Base-by-base conservation (phyloP, 805 yeast genomes). In the Suhomyces pyralidae region DNA sequence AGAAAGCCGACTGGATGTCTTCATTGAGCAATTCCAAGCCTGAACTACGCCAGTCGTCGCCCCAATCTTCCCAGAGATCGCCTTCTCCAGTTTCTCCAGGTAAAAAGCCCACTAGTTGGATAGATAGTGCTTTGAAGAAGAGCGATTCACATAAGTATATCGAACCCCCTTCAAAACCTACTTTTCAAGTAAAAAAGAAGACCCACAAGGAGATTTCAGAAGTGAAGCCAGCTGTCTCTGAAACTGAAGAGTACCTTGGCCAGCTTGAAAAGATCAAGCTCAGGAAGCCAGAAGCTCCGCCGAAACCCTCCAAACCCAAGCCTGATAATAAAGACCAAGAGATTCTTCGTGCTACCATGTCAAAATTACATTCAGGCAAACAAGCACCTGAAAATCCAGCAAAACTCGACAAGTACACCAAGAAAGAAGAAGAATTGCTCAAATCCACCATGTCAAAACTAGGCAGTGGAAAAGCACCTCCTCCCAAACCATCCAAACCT, bases 391-490 rank as follows among this genome's bases (percentile, higher is more conserved):
- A 26, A 19, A 61, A 57, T 45, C 68, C 66, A 5, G 22, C 52
- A 7, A 67, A 66, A 30, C 65, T 51, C 14, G 48, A 51, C 4
- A 42, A 34, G n/a, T 57, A 55, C 44, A 53, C 55, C 26, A 34
- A 56, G 20, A 44, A 57, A 32, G 66, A 64, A 12, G 40, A 55
- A 14, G 62, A 57, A n/a, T 25, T 61, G 8, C 55, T 64, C 22
- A 55, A 52, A 20, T 50, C 55, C 7, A 54, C 59, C 9, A 55
- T 60, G 55, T 51, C 61, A 0, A 24, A 46, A 34, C 25, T 48
- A 40, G 55, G 56, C 15, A 20, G 24, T 0, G 48, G 46, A 7
- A 26, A 50, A 10, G 24, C 17, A 5, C 40, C 49, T 7, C 48
- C 57, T 19, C 51, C 55, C 17, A 50, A 54, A 51, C 58, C 56